phyloP scores from a whole-genome alignment of 129 eudicot species.

The Tagetes patula region DNA sequence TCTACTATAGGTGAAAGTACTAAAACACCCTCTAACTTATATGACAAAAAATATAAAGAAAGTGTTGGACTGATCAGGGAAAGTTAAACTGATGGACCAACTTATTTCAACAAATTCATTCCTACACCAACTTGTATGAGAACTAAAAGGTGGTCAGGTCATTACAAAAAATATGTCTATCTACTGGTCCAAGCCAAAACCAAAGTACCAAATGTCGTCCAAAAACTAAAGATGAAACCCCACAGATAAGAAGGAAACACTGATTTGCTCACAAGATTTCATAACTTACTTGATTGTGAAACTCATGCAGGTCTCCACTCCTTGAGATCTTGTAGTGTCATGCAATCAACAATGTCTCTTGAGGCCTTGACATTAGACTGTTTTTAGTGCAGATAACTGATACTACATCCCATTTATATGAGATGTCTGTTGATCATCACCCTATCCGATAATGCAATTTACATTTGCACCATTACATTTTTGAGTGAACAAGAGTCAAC shows the following conservation, averaged over 20 bases:
- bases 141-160: neutral
- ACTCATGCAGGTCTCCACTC: conserved; percentile 24
- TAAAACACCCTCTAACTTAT: no score
- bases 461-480: no score
- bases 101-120: conserved; percentile 8
- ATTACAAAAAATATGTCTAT: neutral
- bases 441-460: conserved; percentile 17
- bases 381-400: conserved; percentile 20
- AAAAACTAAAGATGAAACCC: no score
- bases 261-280: no score
- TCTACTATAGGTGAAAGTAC: no score
- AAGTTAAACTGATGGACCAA: neutral
- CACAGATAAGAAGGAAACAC: no score
- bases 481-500: no score
- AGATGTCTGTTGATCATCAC: conserved; percentile 16
- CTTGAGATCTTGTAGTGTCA: conserved; percentile 33
- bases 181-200: neutral
- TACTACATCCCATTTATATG: conserved; percentile 21
- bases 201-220: no score
- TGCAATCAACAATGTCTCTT: conserved; percentile 22
- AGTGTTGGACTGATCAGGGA: neutral
- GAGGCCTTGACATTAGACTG: conserved; percentile 24
- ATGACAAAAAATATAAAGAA: neutral
- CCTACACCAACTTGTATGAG: neutral
- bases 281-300: no score